Conservation (phyloP, 2,329 filamentous ascomycete species). For the Remersonia thermophila region DNA sequence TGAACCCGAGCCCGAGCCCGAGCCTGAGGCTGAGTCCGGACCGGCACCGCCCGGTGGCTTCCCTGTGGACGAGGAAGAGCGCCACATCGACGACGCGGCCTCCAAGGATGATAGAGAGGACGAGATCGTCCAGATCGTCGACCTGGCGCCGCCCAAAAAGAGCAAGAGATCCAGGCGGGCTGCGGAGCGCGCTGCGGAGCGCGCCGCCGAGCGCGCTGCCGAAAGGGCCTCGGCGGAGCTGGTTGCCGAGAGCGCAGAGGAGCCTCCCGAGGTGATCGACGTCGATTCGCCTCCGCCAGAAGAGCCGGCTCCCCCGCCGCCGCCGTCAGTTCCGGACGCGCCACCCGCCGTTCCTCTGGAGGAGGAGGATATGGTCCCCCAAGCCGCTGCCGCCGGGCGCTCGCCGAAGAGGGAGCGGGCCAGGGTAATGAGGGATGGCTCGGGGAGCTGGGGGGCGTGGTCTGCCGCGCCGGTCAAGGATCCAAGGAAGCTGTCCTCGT, state of each 20-base stretch:
- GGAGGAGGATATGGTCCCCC: too few relatives aligned
- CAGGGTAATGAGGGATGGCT: slow-evolving; percentile 59
- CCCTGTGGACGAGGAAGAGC: slow-evolving; percentile 38
- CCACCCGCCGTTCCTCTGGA: slow-evolving; percentile 33
- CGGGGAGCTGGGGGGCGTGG: slow-evolving; percentile 63
- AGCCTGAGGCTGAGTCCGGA: slow-evolving; percentile 23
- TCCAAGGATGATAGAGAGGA: slow-evolving; percentile 17
- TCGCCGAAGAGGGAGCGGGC: slow-evolving; percentile 63
- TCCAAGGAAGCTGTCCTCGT: slow-evolving; percentile 40
- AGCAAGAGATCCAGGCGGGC: slow-evolving; percentile 28
- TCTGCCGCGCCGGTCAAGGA: slow-evolving; percentile 41
- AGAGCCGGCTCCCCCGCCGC: slow-evolving; percentile 29
- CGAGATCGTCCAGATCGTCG: slow-evolving; percentile 39
- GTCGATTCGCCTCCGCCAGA: slow-evolving; percentile 23
- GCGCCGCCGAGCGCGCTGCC: too few relatives aligned
- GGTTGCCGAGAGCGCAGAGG: slow-evolving; percentile 23
- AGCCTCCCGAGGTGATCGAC: slow-evolving; percentile 24
- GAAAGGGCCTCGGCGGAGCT: too few relatives aligned
- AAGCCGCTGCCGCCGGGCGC: slow-evolving; percentile 26
- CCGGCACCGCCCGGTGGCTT: slow-evolving; percentile 51
- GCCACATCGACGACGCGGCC: background rate
- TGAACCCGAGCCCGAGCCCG: too few relatives aligned
- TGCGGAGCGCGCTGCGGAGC: too few relatives aligned
- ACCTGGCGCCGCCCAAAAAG: slow-evolving; percentile 33
- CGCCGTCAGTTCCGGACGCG: slow-evolving; percentile 31